These are phyloP conservation scores for Kwoniella shivajii DNA, from an alignment of 1,284 basidiomycete genomes.

Conservation along the genomic window DNA sequence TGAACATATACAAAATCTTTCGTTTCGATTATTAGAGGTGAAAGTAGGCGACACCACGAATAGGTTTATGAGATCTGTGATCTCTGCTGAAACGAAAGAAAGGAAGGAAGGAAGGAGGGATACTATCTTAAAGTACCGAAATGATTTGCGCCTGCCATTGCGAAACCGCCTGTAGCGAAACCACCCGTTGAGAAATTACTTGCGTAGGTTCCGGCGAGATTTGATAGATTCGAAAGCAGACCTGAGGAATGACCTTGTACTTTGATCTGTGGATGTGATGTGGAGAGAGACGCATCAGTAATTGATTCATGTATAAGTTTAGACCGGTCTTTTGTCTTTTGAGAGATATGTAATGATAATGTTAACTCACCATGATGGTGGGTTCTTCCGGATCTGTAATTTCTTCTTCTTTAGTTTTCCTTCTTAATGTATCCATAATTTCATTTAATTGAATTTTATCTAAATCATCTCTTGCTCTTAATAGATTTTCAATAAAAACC, in stretches of 20 bases:
- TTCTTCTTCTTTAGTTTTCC: slow-evolving; percentile 87
- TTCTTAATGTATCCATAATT: slow-evolving; percentile 90
- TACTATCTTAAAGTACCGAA: not conserved
- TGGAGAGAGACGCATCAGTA: not conserved
- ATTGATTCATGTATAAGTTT: too few relatives aligned
- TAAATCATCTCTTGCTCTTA: slow-evolving; percentile 87
- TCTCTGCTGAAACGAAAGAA: too few relatives aligned
- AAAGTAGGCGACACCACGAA: too few relatives aligned
- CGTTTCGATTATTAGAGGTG: too few relatives aligned
- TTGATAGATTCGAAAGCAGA: slow-evolving; percentile 43
- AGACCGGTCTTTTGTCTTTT: too few relatives aligned
- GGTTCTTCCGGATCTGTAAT: slow-evolving; percentile 67
- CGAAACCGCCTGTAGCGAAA: slow-evolving; percentile 12
- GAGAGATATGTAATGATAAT: not conserved
- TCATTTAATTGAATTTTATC: slow-evolving; percentile 84
- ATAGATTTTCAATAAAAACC: slow-evolving; percentile 83
- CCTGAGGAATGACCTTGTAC: slow-evolving; percentile 39
- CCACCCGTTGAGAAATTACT: slow-evolving; percentile 22
- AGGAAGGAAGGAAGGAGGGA: too few relatives aligned
- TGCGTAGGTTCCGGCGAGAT: slow-evolving; percentile 40
- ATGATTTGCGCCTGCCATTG: not conserved
- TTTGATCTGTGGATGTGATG: slow-evolving; percentile 33
- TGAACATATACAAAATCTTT: too few relatives aligned
- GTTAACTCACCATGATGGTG: slow-evolving; percentile 61
- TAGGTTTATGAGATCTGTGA: too few relatives aligned